These are phyloP conservation scores for Myochromella boudieri DNA, from an alignment of 768 basidiomycete species.

Conservation along the genomic window DNA sequence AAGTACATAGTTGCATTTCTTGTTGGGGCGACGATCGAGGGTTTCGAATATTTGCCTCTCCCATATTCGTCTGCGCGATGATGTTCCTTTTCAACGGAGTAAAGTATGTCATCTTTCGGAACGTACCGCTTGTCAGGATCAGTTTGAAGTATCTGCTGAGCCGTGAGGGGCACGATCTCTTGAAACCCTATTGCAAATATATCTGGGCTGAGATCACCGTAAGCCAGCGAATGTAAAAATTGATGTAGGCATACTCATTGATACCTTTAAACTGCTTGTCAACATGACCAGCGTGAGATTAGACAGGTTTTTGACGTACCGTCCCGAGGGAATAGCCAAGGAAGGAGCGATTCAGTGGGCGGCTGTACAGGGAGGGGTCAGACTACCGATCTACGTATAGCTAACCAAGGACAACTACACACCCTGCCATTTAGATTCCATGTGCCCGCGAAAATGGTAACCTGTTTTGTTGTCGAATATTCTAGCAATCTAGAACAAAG, in stretches of 20 bases:
- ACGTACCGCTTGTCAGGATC: constrained; percentile 87
- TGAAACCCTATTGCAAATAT: constrained; percentile 92
- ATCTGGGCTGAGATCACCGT: constrained; percentile 63
- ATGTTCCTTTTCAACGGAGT: not conserved
- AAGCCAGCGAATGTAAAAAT: constrained; percentile 2
- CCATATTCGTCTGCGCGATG: constrained; percentile 77
- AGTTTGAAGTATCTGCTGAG: constrained; percentile 94
- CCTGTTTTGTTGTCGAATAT: constrained; percentile 77
- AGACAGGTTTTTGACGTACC: constrained; percentile 50
- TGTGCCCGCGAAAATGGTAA: constrained; percentile 82
- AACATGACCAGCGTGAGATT: not conserved
- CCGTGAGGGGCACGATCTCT: constrained; percentile 97
- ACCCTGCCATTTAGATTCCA: constrained; percentile 97
- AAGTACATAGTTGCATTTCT: constrained; percentile 75
- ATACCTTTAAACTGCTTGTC: constrained; percentile 22
- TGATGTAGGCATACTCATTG: constrained; percentile 44
- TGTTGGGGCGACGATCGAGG: constrained; percentile 67
- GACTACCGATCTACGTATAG: too few species aligned
- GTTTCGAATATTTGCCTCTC: constrained; percentile 80
- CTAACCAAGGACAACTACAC: too few species aligned
- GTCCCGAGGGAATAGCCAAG: constrained; percentile 88
- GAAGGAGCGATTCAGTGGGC: constrained; percentile 77
- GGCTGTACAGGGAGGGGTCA: constrained; percentile 38
- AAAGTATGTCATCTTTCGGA: not conserved
- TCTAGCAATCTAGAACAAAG: constrained; percentile 58